phyloP scores from a whole-genome alignment of 306 rosid species.

The Elaeagnus macrophylla region DNA sequence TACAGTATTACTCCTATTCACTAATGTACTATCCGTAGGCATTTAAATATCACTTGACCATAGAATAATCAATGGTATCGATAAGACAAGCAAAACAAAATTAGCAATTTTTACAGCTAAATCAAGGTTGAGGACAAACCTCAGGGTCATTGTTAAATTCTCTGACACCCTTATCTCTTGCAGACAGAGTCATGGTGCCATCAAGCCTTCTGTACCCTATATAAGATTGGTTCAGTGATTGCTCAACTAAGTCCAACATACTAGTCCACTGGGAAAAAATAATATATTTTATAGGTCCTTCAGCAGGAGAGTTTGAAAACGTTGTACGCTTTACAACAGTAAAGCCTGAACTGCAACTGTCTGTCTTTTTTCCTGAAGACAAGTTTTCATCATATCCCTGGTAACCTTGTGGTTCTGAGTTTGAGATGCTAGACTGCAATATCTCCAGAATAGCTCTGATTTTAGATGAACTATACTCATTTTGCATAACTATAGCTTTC shows the following conservation, averaged over 20 bases:
- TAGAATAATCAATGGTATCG: constrained; percentile 1
- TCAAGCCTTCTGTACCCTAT: constrained; percentile 81
- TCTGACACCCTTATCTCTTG: constrained; percentile 84
- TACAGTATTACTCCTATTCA: too few species aligned
- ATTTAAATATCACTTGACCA: background rate
- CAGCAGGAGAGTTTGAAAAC: constrained; percentile 35
- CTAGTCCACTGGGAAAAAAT: constrained; percentile 95
- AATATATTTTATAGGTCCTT: constrained; percentile 60
- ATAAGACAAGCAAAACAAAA: constrained; percentile 11
- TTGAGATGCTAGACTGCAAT: constrained; percentile 36
- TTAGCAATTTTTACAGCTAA: background rate
- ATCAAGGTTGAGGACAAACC: constrained; percentile 49
- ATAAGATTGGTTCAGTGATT: constrained; percentile 34
- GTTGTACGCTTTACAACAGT: constrained; percentile 34
- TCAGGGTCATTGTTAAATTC: constrained; percentile 71
- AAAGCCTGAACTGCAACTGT: constrained; percentile 33
- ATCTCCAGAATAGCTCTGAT: constrained; percentile 78
- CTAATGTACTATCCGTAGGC: too few species aligned
- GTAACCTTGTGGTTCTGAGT: constrained; percentile 21
- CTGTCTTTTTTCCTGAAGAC: constrained; percentile 24
- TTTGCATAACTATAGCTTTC: constrained; percentile 47
- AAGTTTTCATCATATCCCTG: constrained; percentile 31
- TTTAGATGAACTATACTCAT: constrained; percentile 73
- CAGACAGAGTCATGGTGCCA: constrained; percentile 68
- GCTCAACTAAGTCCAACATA: constrained; percentile 86